phyloP scores from a whole-genome alignment of 108 stramenopile genomes.

The Conticribra weissflogii region DNA sequence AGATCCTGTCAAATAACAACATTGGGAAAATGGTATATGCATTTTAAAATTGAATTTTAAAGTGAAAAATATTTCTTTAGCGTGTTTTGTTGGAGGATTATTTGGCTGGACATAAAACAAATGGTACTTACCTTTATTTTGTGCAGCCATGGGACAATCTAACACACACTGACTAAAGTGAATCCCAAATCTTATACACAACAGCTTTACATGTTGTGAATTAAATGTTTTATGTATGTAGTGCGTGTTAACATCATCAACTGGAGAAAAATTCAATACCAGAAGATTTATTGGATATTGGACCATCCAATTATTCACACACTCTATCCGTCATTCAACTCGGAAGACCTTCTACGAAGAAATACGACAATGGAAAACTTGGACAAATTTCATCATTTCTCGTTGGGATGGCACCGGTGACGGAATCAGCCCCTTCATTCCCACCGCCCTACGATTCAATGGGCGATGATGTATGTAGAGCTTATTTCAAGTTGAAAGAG shows the following conservation, averaged over 20 bases:
- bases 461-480: conserved; percentile 53
- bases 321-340: conserved; percentile 30
- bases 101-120: too few relatives aligned
- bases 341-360: neutral
- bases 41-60: too few relatives aligned
- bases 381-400: conserved; percentile 12
- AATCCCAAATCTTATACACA: too few relatives aligned
- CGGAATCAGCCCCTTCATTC: conserved; percentile 2
- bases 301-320: conserved; percentile 25
- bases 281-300: conserved; percentile 30
- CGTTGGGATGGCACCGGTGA: conserved; percentile 21
- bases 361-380: neutral
- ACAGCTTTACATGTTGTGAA: too few relatives aligned
- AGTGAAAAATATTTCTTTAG: too few relatives aligned
- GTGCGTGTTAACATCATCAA: neutral
- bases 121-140: too few relatives aligned
- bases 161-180: too few relatives aligned
- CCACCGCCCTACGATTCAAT: neutral
- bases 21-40: too few relatives aligned
- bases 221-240: too few relatives aligned
- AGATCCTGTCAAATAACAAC: too few relatives aligned
- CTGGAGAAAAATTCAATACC: conserved; percentile 16
- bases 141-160: too few relatives aligned
- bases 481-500: conserved; percentile 64
- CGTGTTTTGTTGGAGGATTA: too few relatives aligned